Evolutionary conservation across 495 filamentous ascomycete genomes (phyloP).

Genomic region (Schizothecium vesticola): DNA sequence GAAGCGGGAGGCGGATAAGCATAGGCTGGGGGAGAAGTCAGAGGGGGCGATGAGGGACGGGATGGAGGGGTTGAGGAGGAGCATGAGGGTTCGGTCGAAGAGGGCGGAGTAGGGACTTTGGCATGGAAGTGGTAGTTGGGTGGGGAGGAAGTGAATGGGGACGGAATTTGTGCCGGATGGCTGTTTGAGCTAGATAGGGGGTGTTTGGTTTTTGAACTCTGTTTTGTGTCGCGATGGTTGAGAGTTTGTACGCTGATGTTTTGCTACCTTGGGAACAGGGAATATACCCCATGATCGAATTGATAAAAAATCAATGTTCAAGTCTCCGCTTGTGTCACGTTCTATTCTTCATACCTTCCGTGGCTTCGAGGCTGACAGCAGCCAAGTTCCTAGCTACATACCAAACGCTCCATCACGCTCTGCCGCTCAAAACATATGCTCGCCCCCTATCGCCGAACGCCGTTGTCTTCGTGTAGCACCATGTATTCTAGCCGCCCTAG

Average conservation of each 20-base stretch:
- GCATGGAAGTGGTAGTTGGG: neutral
- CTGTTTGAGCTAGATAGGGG: neutral
- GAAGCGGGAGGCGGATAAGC: conserved; percentile 53
- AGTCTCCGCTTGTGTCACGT: neutral
- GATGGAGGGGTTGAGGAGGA: conserved; percentile 30
- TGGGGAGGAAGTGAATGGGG: neutral
- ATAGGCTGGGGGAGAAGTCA: conserved; percentile 47
- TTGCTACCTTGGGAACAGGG: neutral
- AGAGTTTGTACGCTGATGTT: neutral
- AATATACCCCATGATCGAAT: neutral
- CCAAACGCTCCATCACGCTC: neutral
- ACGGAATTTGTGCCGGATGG: neutral
- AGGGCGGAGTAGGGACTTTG: conserved; percentile 1
- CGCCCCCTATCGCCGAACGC: neutral
- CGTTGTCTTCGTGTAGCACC: neutral
- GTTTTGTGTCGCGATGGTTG: neutral
- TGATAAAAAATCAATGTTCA: neutral
- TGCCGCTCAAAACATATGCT: neutral
- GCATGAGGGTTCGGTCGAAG: conserved; percentile 28
- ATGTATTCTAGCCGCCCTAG: neutral
- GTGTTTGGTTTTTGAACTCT: neutral
- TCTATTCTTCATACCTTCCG: neutral
- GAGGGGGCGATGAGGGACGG: conserved; percentile 34
- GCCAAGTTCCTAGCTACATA: neutral
- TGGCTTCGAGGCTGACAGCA: neutral